Evolutionary conservation across 1,139 yeast genomes (phyloP).

Genomic region (Pichia sp.): DNA sequence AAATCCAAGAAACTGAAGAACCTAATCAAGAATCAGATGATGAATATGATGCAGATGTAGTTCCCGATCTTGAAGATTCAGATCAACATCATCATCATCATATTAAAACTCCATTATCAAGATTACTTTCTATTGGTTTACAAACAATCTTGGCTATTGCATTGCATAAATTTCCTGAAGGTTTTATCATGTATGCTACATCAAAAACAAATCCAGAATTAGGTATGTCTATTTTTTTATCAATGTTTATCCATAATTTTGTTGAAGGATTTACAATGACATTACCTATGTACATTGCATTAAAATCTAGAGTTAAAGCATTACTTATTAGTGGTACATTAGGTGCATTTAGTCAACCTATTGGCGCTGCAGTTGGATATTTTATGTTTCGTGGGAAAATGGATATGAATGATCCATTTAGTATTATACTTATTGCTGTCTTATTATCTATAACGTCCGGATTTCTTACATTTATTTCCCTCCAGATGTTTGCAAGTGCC

Average conservation of each 20-base stretch:
- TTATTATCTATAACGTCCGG: conserved; percentile 77
- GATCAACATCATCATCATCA: conserved; percentile 74
- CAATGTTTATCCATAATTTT: conserved; percentile 81
- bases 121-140: conserved; percentile 75
- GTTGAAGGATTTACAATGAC: conserved; percentile 97
- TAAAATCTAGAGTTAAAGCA: conserved; percentile 58
- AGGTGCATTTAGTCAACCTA: conserved; percentile 83
- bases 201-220: conserved; percentile 65
- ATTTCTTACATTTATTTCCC: conserved; percentile 69
- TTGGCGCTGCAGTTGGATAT: conserved; percentile 78
- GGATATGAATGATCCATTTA: conserved; percentile 16
- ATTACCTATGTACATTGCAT: conserved; percentile 75
- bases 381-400: conserved; percentile 41
- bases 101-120: conserved; percentile 68
- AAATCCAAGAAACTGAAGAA: too few relatives aligned
- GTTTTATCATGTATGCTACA: conserved; percentile 80
- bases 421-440: conserved; percentile 47
- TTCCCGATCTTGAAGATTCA: conserved; percentile 13
- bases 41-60: conserved; percentile 14
- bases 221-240: conserved; percentile 76
- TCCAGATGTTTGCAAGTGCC: conserved; percentile 82
- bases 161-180: conserved; percentile 91
- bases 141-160: conserved; percentile 88
- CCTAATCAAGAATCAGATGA: neutral
- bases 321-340: conserved; percentile 56